These are phyloP conservation scores for Casuarina glauca DNA, from an alignment of 306 rosid genomes.

Conservation along the genomic window DNA sequence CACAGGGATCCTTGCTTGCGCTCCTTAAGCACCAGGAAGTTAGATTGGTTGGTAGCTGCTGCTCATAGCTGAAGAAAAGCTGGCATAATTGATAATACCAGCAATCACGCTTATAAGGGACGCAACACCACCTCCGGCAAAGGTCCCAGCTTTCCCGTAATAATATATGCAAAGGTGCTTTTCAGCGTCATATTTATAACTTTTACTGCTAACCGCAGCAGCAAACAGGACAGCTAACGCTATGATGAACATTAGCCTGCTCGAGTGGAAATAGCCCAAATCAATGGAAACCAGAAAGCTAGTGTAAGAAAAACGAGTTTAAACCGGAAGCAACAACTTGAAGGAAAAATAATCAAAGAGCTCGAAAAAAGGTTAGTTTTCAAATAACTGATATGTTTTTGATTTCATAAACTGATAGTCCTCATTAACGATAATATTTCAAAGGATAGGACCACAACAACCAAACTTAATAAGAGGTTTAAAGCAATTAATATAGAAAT, in stretches of 20 bases:
- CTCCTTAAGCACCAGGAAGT: conserved; percentile 29
- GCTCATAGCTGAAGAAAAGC: conserved; percentile 42
- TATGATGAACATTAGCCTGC: conserved; percentile 72
- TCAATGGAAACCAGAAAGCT: background rate
- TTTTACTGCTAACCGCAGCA: conserved; percentile 19
- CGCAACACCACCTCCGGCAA: conserved; percentile 58
- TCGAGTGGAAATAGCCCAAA: conserved; percentile 1
- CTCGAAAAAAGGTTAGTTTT: too few species aligned
- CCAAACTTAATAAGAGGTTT: background rate
- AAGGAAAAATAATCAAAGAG: too few species aligned
- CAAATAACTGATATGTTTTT: too few species aligned
- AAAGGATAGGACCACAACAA: conserved; percentile 1
- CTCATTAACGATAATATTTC: background rate
- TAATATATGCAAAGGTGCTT: conserved; percentile 2
- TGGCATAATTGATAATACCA: conserved; percentile 57
- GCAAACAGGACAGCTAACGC: conserved; percentile 66
- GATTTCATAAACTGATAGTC: conserved; percentile 1
- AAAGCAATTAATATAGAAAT: conserved; percentile 3
- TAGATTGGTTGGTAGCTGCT: conserved; percentile 26
- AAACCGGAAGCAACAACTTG: too few species aligned
- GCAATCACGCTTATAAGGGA: conserved; percentile 55
- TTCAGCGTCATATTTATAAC: too few species aligned
- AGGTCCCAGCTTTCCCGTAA: conserved; percentile 63
- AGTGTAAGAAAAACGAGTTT: too few species aligned
- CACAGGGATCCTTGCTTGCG: conserved; percentile 56